Evolutionary conservation across 148 eudicot genomes (phyloP).

Genomic region (Drosera capensis): DNA sequence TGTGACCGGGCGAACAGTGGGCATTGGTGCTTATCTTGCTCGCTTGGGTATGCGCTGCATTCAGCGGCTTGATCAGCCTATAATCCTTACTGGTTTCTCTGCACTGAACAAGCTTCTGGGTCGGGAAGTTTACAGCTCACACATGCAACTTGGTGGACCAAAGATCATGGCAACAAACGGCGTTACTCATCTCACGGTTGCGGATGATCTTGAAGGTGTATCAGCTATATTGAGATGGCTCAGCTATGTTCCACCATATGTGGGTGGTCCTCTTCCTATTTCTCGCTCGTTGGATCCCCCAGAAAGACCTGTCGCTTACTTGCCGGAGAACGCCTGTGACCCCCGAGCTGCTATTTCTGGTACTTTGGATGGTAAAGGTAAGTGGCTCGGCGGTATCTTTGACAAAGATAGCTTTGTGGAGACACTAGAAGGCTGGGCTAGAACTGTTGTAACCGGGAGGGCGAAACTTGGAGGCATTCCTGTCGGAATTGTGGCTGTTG

Average conservation of each 20-base stretch:
- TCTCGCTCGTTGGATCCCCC: conserved; percentile 53
- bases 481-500: conserved; percentile 86
- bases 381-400: conserved; percentile 90
- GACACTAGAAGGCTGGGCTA: conserved; percentile 97
- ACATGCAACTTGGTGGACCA: conserved; percentile 99
- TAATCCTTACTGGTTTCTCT: conserved; percentile 92
- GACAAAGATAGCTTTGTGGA: conserved; percentile 84
- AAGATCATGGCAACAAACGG: conserved; percentile 98
- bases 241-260: conserved; percentile 68
- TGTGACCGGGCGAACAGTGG: conserved; percentile 94
- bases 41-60: conserved; percentile 98
- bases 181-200: conserved; percentile 79
- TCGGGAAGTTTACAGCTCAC: conserved; percentile 96
- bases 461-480: conserved; percentile 99
- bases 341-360: conserved; percentile 91
- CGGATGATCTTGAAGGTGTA: conserved; percentile 88
- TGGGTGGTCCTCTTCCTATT: conserved; percentile 90
- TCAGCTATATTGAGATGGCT: conserved; percentile 85
- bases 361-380: conserved; percentile 35
- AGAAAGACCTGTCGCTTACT: conserved; percentile 63
- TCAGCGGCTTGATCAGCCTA: conserved; percentile 95
- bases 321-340: conserved; percentile 89
- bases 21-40: conserved; percentile 97
- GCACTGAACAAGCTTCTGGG: conserved; percentile 91
- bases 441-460: conserved; percentile 94